Base-by-base conservation (phyloP, 1,284 basidiomycete species). In the Ganoderma lucidum region DNA sequence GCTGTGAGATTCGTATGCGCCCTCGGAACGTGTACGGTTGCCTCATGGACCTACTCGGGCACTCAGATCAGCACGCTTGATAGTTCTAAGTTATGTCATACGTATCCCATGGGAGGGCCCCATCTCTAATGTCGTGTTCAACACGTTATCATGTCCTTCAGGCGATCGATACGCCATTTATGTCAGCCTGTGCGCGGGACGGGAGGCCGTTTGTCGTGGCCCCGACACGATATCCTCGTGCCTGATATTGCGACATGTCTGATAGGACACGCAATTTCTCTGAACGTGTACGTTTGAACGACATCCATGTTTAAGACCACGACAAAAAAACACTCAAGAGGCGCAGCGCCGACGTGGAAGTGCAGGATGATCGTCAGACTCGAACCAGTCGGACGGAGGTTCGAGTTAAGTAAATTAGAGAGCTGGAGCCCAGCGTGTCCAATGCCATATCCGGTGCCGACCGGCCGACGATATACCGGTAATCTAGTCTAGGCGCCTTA, bases 11-110 rank as follows among this genome's bases (percentile, higher is more conserved):
- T 30, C 14, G 32, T 17, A 15, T 56, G 30, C 6, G 56, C 9
- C 19, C 35, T 59, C 19, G 56, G 19, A 59, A 30, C 55, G 55
- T 15, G 30, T 56, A 17, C 32, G 32, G 48, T 3, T 32, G 51
- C 51, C 51, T 30, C 66, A 59, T 42, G 62, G 55, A 23, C 23
- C 60, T 30, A 53, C 9, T 30, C 8, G 19, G 53, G 15, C 35
- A 39, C 65, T 67, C 23, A 23, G 63, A 73, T 73, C 59, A 65
- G 51, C 63, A 56, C 19, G 59, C 17, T 62, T 62, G 64, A 66
- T 66, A 39, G 17, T 53, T 23, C 23, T 23, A 23, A 23, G 55
- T 41, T 59, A 17, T 53, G 19, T 8, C 45, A 6, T 28, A 14
- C 23, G 23, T 6, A 63, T 65, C 60, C 53, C 48, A 60, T 67